A percentile compares a stretch with the other conserved stretches of the same genome.
phyloP scores from a whole-genome alignment of 768 basidiomycete genomes.

The Xerocomus brunneocitrinus region DNA sequence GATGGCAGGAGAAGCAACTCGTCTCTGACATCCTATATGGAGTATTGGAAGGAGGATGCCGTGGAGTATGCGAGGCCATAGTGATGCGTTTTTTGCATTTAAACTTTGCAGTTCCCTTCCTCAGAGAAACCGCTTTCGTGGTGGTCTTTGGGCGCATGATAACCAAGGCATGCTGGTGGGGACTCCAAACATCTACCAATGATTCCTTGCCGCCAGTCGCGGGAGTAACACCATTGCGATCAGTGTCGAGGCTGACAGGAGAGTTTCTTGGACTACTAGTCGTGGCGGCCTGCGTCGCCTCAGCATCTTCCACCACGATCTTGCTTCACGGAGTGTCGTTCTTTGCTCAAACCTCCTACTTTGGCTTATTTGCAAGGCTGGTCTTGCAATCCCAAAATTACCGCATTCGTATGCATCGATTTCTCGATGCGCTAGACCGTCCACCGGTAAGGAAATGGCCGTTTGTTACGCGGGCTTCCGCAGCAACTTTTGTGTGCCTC shows the following conservation, averaged over 20 bases:
- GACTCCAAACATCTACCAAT: slow-evolving; percentile 6
- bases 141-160: slow-evolving; percentile 8
- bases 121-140: slow-evolving; percentile 4
- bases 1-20: slow-evolving; percentile 7
- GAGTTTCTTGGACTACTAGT: slow-evolving; percentile 11
- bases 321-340: slow-evolving; percentile 8
- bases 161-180: slow-evolving; percentile 8
- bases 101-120: slow-evolving; percentile 1
- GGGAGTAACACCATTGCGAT: slow-evolving; percentile 7
- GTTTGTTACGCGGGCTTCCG: slow-evolving; percentile 13
- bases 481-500: slow-evolving; percentile 16
- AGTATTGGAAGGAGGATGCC: slow-evolving; percentile 11
- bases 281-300: slow-evolving; percentile 1
- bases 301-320: slow-evolving; percentile 1
- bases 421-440: slow-evolving; percentile 3
- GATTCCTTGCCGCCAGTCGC: neutral
- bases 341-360: slow-evolving; percentile 14
- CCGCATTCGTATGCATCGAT: slow-evolving; percentile 12
- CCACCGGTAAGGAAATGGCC: slow-evolving; percentile 13
- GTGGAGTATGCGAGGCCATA: slow-evolving; percentile 14
- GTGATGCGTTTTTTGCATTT: slow-evolving; percentile 11
- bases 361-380: slow-evolving; percentile 14
- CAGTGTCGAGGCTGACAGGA: slow-evolving; percentile 4
- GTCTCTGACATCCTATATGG: slow-evolving; percentile 8
- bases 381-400: slow-evolving; percentile 14